phyloP scores from a whole-genome alignment of 2,329 filamentous ascomycete genomes.

The Talaromyces sp. region DNA sequence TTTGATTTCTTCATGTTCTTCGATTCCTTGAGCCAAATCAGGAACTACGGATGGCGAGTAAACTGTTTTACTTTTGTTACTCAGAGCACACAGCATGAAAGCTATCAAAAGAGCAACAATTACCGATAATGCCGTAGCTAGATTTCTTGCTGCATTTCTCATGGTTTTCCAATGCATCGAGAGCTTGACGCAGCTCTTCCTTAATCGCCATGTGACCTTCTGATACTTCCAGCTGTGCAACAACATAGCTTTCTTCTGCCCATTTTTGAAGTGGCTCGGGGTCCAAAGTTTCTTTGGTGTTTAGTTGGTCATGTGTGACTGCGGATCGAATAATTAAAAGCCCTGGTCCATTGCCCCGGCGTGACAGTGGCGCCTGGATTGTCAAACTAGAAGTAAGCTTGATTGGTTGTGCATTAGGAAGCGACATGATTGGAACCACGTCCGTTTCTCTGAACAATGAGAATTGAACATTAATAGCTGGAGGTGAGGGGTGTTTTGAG shows the following conservation, averaged over 20 bases:
- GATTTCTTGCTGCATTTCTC: neutral
- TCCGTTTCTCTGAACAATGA: neutral
- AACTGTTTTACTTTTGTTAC: neutral
- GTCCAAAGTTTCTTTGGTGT: neutral
- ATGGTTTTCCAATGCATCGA: constrained; percentile 11
- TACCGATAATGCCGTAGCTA: neutral
- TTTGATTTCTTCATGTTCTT: neutral
- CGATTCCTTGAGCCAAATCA: neutral
- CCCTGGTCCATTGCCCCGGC: neutral
- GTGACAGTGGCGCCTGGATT: neutral
- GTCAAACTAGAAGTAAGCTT: neutral
- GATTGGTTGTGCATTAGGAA: neutral
- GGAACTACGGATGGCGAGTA: neutral
- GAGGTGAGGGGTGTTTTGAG: neutral
- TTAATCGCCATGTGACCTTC: neutral
- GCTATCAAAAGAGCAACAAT: neutral
- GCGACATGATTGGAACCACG: neutral
- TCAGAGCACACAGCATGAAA: neutral
- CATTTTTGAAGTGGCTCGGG: constrained; percentile 60
- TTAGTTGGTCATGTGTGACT: neutral
- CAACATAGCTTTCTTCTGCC: constrained; percentile 65
- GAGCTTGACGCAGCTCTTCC: constrained; percentile 15
- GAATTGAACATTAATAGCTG: neutral
- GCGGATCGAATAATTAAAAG: neutral
- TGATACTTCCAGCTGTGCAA: constrained; percentile 47